phyloP scores from a whole-genome alignment of 176 grass and related monocot species.

The Phoenix dactylifera region DNA sequence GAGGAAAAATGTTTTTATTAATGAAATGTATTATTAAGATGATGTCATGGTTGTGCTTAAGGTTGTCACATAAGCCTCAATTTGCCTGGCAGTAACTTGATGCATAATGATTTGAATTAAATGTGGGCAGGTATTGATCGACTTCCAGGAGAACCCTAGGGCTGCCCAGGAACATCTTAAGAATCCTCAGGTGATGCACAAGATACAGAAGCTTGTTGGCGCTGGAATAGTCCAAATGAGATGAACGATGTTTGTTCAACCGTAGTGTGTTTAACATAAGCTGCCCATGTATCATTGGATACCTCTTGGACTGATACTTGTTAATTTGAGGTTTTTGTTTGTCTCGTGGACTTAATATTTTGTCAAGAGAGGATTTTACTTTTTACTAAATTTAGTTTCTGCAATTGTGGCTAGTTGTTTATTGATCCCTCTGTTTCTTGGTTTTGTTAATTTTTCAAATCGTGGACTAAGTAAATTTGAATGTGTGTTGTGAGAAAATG shows the following conservation, averaged over 20 bases:
- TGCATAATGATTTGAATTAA: background rate
- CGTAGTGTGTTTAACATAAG: too few species aligned
- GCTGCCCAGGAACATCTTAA: slow-evolving; percentile 62
- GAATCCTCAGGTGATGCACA: slow-evolving; percentile 76
- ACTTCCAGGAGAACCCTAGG: slow-evolving; percentile 84
- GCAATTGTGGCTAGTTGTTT: too few species aligned
- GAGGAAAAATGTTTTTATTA: background rate
- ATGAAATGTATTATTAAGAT: background rate
- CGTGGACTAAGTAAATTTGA: too few species aligned
- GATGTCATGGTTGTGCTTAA: background rate
- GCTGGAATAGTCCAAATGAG: slow-evolving; percentile 80
- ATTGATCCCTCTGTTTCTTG: too few species aligned
- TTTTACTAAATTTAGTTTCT: too few species aligned
- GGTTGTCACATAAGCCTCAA: background rate
- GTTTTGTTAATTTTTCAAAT: too few species aligned
- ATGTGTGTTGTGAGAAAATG: too few species aligned
- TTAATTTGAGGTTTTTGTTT: too few species aligned
- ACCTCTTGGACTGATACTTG: too few species aligned
- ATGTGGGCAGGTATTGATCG: slow-evolving; percentile 44
- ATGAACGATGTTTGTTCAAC: slow-evolving; percentile 9
- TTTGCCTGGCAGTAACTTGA: background rate
- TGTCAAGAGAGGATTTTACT: too few species aligned
- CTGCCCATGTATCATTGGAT: too few species aligned
- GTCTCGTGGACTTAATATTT: too few species aligned
- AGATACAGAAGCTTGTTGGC: slow-evolving; percentile 76